Conservation (phyloP, 345 rosid species). For the Pistacia atlantica region DNA sequence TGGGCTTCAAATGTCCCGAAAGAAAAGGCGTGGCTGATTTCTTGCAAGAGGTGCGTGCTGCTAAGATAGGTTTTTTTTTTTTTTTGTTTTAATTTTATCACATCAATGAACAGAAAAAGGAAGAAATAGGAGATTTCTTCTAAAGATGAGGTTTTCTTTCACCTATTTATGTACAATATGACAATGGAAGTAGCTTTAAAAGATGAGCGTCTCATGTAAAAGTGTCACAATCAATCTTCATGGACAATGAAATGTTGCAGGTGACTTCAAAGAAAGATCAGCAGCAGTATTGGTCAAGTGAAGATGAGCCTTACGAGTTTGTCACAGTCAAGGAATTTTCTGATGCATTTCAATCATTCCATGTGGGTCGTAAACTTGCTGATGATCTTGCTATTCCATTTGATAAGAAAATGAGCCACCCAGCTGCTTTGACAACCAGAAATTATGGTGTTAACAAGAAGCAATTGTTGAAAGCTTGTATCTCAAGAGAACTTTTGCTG, state of each 20-base stretch:
- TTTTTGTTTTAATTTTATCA: no score
- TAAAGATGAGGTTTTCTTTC: not conserved
- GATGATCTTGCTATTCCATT: slow-evolving; percentile 60
- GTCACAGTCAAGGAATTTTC: slow-evolving; percentile 60
- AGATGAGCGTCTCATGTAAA: no score
- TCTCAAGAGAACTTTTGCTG: slow-evolving; percentile 65
- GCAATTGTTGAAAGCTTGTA: slow-evolving; percentile 62
- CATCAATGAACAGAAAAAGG: not conserved
- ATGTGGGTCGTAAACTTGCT: slow-evolving; percentile 46
- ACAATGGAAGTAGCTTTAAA: not conserved
- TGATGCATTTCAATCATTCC: slow-evolving; percentile 67
- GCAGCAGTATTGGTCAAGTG: slow-evolving; percentile 65
- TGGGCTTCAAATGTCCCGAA: slow-evolving; percentile 76
- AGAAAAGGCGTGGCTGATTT: slow-evolving; percentile 87
- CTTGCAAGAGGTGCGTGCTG: slow-evolving; percentile 67
- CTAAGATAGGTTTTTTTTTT: not conserved
- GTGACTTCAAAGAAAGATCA: slow-evolving; percentile 90
- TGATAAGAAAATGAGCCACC: slow-evolving; percentile 63
- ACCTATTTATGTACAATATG: not conserved
- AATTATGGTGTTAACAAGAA: slow-evolving; percentile 56
- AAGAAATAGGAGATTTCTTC: not conserved
- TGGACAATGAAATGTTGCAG: slow-evolving; percentile 32
- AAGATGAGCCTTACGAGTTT: slow-evolving; percentile 62
- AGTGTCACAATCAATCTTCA: not conserved
- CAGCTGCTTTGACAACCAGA: slow-evolving; percentile 64